These are phyloP conservation scores for Aspergillus quadrilineatus DNA, from an alignment of 2,329 filamentous ascomycete genomes.

Conservation along the genomic window DNA sequence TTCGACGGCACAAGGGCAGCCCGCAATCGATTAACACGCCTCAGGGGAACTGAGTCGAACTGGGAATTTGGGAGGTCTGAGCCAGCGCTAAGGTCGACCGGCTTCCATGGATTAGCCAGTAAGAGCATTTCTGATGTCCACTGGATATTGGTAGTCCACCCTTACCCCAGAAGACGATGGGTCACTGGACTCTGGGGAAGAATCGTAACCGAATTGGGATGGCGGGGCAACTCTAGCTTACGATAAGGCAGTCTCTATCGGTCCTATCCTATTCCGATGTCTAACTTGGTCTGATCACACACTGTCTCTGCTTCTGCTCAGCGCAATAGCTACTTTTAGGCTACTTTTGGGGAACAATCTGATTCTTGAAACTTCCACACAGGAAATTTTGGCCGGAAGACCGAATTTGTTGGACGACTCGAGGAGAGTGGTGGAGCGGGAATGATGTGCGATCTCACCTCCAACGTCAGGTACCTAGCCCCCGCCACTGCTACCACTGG, in stretches of 20 bases:
- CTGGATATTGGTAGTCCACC: neutral
- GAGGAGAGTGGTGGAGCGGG: neutral
- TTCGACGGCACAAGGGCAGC: constrained; percentile 1
- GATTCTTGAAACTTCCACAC: neutral
- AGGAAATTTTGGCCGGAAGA: neutral
- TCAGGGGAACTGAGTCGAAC: constrained; percentile 2
- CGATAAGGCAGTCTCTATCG: neutral
- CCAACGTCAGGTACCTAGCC: neutral
- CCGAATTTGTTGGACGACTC: neutral
- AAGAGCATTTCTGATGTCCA: neutral
- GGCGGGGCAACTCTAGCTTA: neutral
- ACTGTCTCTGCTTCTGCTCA: neutral
- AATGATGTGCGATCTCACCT: neutral
- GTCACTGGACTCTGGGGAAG: neutral
- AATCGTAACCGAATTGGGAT: neutral
- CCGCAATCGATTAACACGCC: neutral
- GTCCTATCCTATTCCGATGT: neutral
- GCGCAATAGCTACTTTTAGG: too few species aligned
- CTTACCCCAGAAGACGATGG: neutral
- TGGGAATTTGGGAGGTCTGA: neutral
- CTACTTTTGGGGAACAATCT: neutral
- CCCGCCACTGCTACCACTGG: neutral
- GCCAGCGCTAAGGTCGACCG: neutral
- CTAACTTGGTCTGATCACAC: neutral
- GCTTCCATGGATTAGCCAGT: neutral